Percentiles rank a stretch among this genome's conserved stretches.
Conservation (phyloP, 176 grass and related monocot genomes). For the Olyra latifolia region DNA sequence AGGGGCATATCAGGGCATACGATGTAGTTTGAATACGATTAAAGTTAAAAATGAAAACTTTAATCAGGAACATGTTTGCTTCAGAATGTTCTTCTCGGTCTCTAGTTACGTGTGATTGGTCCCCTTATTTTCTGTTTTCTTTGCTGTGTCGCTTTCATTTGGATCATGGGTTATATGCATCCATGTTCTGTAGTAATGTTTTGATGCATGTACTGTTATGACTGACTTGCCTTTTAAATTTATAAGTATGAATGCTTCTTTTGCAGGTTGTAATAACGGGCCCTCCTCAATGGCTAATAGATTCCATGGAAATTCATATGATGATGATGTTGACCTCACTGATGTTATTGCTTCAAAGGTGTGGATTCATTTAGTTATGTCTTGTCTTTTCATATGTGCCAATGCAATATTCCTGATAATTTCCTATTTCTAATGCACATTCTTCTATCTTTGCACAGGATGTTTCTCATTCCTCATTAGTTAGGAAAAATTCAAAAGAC, state of each 20-base stretch:
- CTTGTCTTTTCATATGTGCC: not conserved
- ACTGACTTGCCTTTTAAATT: not conserved
- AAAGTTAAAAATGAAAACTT: not conserved
- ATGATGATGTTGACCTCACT: conserved; percentile 41
- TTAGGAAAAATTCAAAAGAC: conserved; percentile 38
- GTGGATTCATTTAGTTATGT: conserved; percentile 17
- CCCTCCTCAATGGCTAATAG: conserved; percentile 40
- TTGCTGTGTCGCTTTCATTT: not conserved
- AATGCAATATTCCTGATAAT: not conserved
- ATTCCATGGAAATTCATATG: conserved; percentile 31
- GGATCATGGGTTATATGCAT: not conserved
- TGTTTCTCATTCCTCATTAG: conserved; percentile 38
- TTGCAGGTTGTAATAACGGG: conserved; percentile 43
- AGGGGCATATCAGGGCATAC: not conserved
- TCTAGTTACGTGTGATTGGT: not conserved
- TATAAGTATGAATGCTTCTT: conserved; percentile 12
- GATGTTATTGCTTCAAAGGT: conserved; percentile 64
- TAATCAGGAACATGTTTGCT: too few relatives aligned
- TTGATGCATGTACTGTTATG: not conserved
- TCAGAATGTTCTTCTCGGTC: not conserved
- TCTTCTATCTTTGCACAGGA: conserved; percentile 37
- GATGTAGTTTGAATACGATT: not conserved
- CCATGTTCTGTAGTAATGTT: not conserved
- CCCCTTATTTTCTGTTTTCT: not conserved
- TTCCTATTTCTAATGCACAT: conserved; percentile 4